Evolutionary conservation across 2,329 filamentous ascomycete genomes (phyloP), one percentile per base, ranked within the genome.

Genomic region (Pseudogymnoascus sp.): DNA sequence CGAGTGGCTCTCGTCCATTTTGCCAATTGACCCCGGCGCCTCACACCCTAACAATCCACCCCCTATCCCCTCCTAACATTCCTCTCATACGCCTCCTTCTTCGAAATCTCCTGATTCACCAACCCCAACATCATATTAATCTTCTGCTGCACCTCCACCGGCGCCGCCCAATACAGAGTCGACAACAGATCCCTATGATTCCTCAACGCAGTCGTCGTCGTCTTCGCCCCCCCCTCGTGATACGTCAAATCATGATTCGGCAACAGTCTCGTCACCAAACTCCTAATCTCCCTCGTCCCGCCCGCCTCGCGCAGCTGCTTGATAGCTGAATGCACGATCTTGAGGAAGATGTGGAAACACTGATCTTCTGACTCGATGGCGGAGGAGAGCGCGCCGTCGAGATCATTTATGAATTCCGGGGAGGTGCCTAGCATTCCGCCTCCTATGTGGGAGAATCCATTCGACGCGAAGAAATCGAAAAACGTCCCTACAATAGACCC

Each of bases 171-270:
- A 69, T 83, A 88, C 4, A 89, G 75, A 0, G 84, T 86, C 65
- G 82, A 85, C 3, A 89, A 76, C 42, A 89, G 79, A 70, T 89
- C 86, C 63, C 88, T 86, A 64, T 89, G 86, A 64, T 89, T 89
- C 62, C 85, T 77, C 45, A 89, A 73, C 4, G 85, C 84, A 3
- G 84, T 83, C 52, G 88, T 75, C 37, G 80, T 79, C 66, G 85
- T 77, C 62, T 81, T 78, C 9, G 87, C 78, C 5, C 75, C 77
- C 63, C 85, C 79, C 68, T 88, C 85, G 67, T 86, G 87, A 62
- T 85, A 83, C 63, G 86, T 82, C 8, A 86, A 78, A 65, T 84
- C 80, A 66, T 88, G 86, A 65, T 88, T 88, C 2, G 86, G 86
- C 61, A 86, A 77, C 1, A 84, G 80, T 29, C 86, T 80, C 12